Percentiles rank a stretch among this genome's conserved stretches.
phyloP scores from a whole-genome alignment of 2,329 filamentous ascomycete genomes.

The Cytospora mali region DNA sequence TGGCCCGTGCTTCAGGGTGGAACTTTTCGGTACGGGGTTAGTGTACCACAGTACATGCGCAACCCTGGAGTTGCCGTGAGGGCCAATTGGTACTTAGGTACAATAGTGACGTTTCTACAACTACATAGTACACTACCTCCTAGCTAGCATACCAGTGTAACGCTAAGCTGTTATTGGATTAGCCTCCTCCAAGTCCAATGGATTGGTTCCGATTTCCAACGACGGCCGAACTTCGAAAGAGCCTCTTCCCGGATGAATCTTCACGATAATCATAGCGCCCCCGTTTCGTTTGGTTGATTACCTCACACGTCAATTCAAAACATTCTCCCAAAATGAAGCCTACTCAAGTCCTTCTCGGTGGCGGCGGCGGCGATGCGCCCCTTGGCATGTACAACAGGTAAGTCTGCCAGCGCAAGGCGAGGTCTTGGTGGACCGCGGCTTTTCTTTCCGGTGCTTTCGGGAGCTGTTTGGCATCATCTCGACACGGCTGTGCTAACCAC shows the following conservation, averaged over 20 bases:
- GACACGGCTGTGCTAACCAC: constrained; percentile 31
- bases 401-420: constrained; percentile 35
- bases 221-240: constrained; percentile 30
- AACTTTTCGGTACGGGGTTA: not conserved
- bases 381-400: constrained; percentile 50
- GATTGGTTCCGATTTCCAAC: constrained; percentile 31
- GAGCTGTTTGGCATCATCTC: not conserved
- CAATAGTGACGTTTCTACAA: not conserved
- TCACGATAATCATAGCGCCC: constrained; percentile 14
- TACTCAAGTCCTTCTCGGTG: constrained; percentile 46
- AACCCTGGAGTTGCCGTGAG: too few relatives aligned
- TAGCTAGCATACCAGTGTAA: too few relatives aligned
- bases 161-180: constrained; percentile 5
- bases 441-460: constrained; percentile 1
- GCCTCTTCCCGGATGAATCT: constrained; percentile 6
- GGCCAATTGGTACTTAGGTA: not conserved
- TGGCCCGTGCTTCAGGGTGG: constrained; percentile 16
- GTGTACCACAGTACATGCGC: not conserved
- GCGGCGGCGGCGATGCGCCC: constrained; percentile 42
- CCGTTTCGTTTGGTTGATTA: constrained; percentile 38
- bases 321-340: constrained; percentile 47
- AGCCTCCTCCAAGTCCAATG: constrained; percentile 17
- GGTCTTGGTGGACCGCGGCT: constrained; percentile 7
- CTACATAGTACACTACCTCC: too few relatives aligned
- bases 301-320: constrained; percentile 34